Evolutionary conservation across 2,329 filamentous ascomycete species (phyloP).

Genomic region (Zasmidium angulare): DNA sequence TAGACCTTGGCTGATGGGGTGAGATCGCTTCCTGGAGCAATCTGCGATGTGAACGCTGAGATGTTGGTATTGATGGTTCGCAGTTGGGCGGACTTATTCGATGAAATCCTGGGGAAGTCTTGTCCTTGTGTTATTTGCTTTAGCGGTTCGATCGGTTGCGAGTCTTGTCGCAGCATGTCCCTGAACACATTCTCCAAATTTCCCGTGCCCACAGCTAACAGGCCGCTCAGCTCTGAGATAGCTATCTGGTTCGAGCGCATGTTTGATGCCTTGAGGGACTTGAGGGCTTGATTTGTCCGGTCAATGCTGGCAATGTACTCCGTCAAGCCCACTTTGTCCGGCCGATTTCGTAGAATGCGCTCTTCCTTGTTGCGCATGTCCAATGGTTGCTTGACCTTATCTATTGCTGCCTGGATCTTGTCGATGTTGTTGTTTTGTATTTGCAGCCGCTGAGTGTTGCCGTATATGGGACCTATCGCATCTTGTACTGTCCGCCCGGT

Average conservation of each 20-base stretch:
- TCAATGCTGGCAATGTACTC: slow-evolving; percentile 89
- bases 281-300: slow-evolving; percentile 79
- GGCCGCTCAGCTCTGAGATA: slow-evolving; percentile 72
- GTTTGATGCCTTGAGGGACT: slow-evolving; percentile 85
- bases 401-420: slow-evolving; percentile 79
- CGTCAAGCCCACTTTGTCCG: slow-evolving; percentile 74
- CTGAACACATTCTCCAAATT: slow-evolving; percentile 85
- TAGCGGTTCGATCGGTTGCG: slow-evolving; percentile 79
- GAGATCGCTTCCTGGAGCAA: slow-evolving; percentile 28
- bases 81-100: slow-evolving; percentile 73
- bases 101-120: slow-evolving; percentile 72
- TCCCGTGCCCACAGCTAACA: slow-evolving; percentile 75
- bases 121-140: slow-evolving; percentile 85
- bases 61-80: slow-evolving; percentile 68
- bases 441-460: slow-evolving; percentile 87
- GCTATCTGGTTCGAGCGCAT: slow-evolving; percentile 88
- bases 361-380: slow-evolving; percentile 92
- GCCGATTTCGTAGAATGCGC: slow-evolving; percentile 75
- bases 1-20: slow-evolving; percentile 75
- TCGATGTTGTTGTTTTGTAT: slow-evolving; percentile 89
- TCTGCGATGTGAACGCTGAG: slow-evolving; percentile 28
- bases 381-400: slow-evolving; percentile 82
- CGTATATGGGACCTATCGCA: slow-evolving; percentile 87
- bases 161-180: slow-evolving; percentile 74
- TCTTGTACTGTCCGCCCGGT: slow-evolving; percentile 89